Evolutionary conservation across 129 eudicot genomes (phyloP).

Genomic region (Pittosporum tobira): DNA sequence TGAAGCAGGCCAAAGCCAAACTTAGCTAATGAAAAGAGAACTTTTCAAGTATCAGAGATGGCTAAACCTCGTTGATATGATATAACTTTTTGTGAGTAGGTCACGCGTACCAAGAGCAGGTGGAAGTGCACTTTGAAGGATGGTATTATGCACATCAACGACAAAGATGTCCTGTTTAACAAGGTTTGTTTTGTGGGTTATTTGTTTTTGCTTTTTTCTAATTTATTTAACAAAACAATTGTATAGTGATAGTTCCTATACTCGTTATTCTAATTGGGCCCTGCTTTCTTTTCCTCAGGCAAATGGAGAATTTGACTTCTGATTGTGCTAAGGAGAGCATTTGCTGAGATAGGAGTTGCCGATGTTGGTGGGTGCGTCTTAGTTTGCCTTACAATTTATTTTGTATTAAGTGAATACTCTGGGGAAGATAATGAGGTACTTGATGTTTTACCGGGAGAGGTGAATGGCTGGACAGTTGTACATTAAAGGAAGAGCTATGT

Average conservation of each 20-base stretch:
- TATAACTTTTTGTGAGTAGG: conserved; percentile 31
- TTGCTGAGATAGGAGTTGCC: conserved; percentile 17
- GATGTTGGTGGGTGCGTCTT: conserved; percentile 18
- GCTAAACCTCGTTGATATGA: background rate
- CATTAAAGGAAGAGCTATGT: conserved; percentile 43
- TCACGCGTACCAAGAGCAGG: conserved; percentile 96
- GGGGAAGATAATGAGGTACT: conserved; percentile 19
- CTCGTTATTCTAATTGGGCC: too few relatives aligned
- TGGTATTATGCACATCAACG: conserved; percentile 97
- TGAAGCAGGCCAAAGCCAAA: too few relatives aligned
- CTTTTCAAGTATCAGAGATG: background rate
- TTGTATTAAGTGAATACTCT: conserved; percentile 17
- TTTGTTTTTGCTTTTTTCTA: background rate
- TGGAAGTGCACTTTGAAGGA: conserved; percentile 98
- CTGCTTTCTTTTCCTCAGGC: conserved; percentile 45
- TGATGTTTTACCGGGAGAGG: conserved; percentile 31
- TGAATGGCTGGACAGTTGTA: conserved; percentile 54
- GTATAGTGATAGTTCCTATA: background rate
- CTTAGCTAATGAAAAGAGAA: too few relatives aligned
- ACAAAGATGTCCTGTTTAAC: conserved; percentile 89
- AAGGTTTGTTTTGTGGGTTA: conserved; percentile 42
- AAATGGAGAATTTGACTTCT: conserved; percentile 93
- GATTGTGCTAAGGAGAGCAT: conserved; percentile 25
- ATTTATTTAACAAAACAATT: background rate
- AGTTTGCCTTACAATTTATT: conserved; percentile 12